phyloP scores from a whole-genome alignment of 768 basidiomycete species.

The Tylopilus balloui region DNA sequence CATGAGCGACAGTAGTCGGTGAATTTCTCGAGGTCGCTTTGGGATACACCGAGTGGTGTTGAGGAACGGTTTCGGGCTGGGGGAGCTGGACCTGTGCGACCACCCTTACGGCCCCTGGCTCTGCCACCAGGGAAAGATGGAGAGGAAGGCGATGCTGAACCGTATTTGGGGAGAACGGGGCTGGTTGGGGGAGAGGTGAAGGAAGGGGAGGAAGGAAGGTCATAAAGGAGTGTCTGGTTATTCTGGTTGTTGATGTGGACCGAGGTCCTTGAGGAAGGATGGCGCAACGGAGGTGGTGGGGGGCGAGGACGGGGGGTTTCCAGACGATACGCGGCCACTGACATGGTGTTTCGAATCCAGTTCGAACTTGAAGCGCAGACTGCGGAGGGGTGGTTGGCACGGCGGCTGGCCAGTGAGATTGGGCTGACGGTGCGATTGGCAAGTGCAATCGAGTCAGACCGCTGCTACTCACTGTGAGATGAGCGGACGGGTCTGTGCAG shows the following conservation, averaged over 20 bases:
- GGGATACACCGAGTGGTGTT: conserved; percentile 62
- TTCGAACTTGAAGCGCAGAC: conserved; percentile 23
- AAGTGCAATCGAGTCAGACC: conserved; percentile 5
- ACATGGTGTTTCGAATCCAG: conserved; percentile 46
- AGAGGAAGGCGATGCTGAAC: conserved; percentile 51
- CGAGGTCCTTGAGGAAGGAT: conserved; percentile 44
- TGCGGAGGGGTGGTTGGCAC: background rate
- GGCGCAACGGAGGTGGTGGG: conserved; percentile 55
- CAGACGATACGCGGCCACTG: conserved; percentile 58
- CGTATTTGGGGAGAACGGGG: conserved; percentile 38
- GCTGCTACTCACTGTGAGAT: conserved; percentile 9
- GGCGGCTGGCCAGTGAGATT: conserved; percentile 16
- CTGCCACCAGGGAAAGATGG: conserved; percentile 49
- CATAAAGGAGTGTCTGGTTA: conserved; percentile 67
- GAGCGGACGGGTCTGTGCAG: conserved; percentile 11
- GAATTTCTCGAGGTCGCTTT: conserved; percentile 73
- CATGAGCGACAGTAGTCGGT: conserved; percentile 75
- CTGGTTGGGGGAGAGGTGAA: conserved; percentile 53
- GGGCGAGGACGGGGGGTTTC: conserved; percentile 58
- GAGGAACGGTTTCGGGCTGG: conserved; percentile 58
- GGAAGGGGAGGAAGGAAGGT: conserved; percentile 59
- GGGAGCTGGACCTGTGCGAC: conserved; percentile 47
- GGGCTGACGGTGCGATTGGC: conserved; percentile 16
- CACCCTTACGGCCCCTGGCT: conserved; percentile 45
- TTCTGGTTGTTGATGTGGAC: conserved; percentile 41